These are phyloP conservation scores for Yarrowia sp. DNA, from an alignment of 805 yeast genomes.

Conservation along the genomic window DNA sequence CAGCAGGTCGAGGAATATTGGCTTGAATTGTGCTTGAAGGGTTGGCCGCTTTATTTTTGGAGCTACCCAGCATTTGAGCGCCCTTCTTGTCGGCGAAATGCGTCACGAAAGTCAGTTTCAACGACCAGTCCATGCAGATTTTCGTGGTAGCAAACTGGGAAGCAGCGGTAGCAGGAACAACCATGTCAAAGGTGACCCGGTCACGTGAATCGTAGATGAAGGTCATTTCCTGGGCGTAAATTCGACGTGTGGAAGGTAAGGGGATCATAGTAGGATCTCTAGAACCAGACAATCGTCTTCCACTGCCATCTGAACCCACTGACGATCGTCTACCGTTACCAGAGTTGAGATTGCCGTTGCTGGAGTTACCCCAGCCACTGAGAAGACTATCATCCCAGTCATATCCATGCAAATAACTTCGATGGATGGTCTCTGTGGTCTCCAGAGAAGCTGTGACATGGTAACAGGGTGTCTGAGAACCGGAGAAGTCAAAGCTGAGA, in stretches of 20 bases:
- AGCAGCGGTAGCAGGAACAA: constrained; percentile 50
- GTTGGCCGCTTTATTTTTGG: background rate
- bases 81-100: constrained; percentile 38
- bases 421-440: constrained; percentile 49
- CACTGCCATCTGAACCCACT: constrained; percentile 27
- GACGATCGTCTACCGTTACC: constrained; percentile 42
- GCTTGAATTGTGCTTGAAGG: background rate
- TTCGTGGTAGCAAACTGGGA: constrained; percentile 49
- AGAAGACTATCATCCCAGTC: constrained; percentile 42
- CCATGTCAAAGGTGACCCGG: constrained; percentile 25
- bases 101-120: constrained; percentile 49
- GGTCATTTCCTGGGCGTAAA: constrained; percentile 37
- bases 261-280: constrained; percentile 43
- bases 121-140: constrained; percentile 48
- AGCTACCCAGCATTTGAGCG: constrained; percentile 10
- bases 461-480: constrained; percentile 47
- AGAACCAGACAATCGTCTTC: constrained; percentile 43
- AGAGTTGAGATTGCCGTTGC: constrained; percentile 42
- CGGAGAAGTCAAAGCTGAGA: constrained; percentile 51
- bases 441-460: constrained; percentile 54
- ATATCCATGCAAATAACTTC: constrained; percentile 45
- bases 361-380: constrained; percentile 42
- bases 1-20: constrained; percentile 11
- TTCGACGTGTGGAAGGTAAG: constrained; percentile 44
- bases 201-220: constrained; percentile 34